Conservation (phyloP, 768 basidiomycete genomes). For the Agaricus bisporus region DNA sequence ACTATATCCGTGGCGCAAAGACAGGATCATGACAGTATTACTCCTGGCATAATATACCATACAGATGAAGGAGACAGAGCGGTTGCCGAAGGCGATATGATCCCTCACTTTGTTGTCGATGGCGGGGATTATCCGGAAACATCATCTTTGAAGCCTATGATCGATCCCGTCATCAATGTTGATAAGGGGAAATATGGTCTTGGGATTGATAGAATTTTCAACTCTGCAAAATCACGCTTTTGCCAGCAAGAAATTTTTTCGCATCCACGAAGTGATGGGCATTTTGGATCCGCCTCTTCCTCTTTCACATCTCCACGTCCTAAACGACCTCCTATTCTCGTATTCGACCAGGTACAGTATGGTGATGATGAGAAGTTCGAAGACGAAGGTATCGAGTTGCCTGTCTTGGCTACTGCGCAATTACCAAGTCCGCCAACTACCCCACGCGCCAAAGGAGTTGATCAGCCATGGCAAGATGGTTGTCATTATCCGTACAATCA, state of each 20-base stretch:
- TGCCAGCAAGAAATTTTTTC: background rate
- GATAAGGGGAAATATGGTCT: background rate
- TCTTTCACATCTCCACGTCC: constrained; percentile 7
- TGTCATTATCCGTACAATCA: background rate
- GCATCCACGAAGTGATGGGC: background rate
- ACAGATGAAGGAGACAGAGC: background rate
- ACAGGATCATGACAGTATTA: background rate
- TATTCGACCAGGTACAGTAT: background rate
- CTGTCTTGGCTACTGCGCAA: background rate
- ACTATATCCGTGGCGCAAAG: background rate
- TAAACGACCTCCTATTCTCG: background rate
- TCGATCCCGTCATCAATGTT: background rate
- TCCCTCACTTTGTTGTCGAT: background rate
- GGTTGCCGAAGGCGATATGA: background rate
- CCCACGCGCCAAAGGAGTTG: background rate
- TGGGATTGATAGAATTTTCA: background rate
- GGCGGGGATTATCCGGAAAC: background rate
- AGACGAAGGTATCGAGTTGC: constrained; percentile 6
- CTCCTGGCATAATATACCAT: background rate
- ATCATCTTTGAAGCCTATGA: background rate
- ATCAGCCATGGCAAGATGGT: background rate
- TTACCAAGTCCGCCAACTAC: constrained; percentile 9
- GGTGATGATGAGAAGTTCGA: background rate
- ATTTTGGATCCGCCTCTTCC: constrained; percentile 1
- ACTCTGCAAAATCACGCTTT: background rate